A percentile compares a stretch with the other conserved stretches of the same genome.
phyloP scores from a whole-genome alignment of 495 filamentous ascomycete genomes.

The Penicillium pancosmium region DNA sequence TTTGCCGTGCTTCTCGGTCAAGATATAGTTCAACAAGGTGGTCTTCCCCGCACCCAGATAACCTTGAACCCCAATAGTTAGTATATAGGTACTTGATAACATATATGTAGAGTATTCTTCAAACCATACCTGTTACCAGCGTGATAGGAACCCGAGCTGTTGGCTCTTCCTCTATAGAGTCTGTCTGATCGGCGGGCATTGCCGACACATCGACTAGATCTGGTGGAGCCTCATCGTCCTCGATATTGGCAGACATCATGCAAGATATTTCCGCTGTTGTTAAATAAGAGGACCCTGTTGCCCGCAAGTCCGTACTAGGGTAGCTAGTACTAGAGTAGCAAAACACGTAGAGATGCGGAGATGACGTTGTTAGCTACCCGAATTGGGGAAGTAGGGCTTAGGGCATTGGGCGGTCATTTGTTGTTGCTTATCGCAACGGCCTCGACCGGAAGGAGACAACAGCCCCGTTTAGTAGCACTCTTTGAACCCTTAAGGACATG shows the following conservation, averaged over 20 bases:
- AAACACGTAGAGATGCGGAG: constrained; percentile 42
- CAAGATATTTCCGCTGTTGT: not conserved
- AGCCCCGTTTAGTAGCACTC: not conserved
- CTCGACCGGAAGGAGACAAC: constrained; percentile 11
- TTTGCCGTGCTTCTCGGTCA: constrained; percentile 92
- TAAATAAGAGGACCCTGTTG: constrained; percentile 1
- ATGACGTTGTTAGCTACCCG: constrained; percentile 43
- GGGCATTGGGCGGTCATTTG: constrained; percentile 38
- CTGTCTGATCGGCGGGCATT: constrained; percentile 28
- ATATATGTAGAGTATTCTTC: not conserved
- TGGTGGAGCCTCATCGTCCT: constrained; percentile 74
- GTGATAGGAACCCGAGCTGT: constrained; percentile 82
- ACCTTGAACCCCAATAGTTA: constrained; percentile 35
- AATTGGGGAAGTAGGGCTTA: constrained; percentile 41
- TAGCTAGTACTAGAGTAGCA: not conserved
- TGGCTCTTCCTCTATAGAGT: constrained; percentile 24
- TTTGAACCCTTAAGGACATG: constrained; percentile 13
- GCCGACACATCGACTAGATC: constrained; percentile 63
- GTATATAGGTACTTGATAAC: not conserved
- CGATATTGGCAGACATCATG: constrained; percentile 47
- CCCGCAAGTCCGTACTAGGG: not conserved
- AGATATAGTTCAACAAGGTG: constrained; percentile 92
- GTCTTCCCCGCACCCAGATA: constrained; percentile 97
- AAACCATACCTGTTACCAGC: constrained; percentile 77
- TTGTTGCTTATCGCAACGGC: constrained; percentile 25